These are phyloP conservation scores for Amanita subjunquillea DNA, from an alignment of 768 basidiomycete genomes.

Conservation along the genomic window DNA sequence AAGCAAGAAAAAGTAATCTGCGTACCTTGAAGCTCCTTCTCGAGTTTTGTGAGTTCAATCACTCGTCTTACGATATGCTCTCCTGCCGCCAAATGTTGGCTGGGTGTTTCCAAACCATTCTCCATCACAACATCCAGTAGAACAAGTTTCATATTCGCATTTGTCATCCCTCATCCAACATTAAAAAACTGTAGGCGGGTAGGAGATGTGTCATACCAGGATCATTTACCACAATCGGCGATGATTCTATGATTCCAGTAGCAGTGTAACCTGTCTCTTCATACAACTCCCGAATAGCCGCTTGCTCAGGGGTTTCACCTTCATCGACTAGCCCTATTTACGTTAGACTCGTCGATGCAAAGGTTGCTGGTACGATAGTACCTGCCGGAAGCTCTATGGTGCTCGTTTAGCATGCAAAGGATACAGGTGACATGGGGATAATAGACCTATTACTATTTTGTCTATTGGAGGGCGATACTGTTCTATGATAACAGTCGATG, in stretches of 20 bases:
- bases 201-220: conserved; percentile 39
- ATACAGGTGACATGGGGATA: neutral
- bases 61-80: conserved; percentile 74
- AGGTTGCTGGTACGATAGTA: conserved; percentile 4
- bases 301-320: conserved; percentile 68
- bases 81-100: conserved; percentile 73
- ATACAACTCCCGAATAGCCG: conserved; percentile 80
- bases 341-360: neutral
- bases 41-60: conserved; percentile 57
- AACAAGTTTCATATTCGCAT: conserved; percentile 86
- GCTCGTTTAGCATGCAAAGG: neutral
- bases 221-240: conserved; percentile 55
- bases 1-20: neutral
- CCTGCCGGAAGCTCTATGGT: conserved; percentile 28
- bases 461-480: conserved; percentile 88
- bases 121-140: conserved; percentile 58
- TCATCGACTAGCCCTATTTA: conserved; percentile 70
- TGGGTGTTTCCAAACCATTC: conserved; percentile 57
- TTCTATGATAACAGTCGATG: conserved; percentile 79
- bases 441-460: conserved; percentile 62
- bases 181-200: conserved; percentile 1
- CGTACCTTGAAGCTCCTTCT: conserved; percentile 57
- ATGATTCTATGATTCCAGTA: conserved; percentile 47
- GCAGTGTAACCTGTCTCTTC: conserved; percentile 91
- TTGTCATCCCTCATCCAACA: conserved; percentile 68